Conservation (phyloP, 441 rosid genomes). For the Adansonia rubrostipa region DNA sequence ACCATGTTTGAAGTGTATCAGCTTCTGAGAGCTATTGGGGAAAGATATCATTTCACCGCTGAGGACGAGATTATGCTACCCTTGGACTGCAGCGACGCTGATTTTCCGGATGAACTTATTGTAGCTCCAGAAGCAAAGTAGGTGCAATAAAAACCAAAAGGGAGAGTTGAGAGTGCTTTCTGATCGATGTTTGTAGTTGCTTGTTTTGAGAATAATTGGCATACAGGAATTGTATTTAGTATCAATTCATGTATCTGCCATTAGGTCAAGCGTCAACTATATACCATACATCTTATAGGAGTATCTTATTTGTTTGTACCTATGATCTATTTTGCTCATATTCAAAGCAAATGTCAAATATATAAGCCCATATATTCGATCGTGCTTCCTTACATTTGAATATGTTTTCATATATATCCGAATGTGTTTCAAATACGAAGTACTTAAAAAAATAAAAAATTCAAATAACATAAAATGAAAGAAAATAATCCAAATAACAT, state of each 20-base stretch:
- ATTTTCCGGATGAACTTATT: no score
- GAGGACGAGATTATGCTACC: constrained; percentile 28
- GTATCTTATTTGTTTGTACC: no score
- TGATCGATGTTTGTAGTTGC: not conserved
- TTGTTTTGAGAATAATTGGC: not conserved
- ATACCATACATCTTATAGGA: no score
- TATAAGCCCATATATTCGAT: no score
- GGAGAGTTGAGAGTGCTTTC: not conserved
- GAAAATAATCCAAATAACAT: no score
- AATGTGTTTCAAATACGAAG: no score
- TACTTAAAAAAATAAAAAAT: no score
- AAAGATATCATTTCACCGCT: constrained; percentile 31
- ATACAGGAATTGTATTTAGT: not conserved
- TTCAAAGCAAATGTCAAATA: no score
- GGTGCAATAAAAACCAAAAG: not conserved
- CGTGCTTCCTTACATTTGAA: no score
- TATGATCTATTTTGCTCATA: no score
- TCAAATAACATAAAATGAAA: no score
- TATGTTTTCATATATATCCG: no score
- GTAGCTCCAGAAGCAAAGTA: not conserved
- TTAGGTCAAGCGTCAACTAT: not conserved
- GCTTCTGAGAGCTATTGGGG: constrained; percentile 39
- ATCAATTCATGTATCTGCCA: not conserved
- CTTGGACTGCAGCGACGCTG: not conserved
- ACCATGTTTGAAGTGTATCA: constrained; percentile 49